phyloP scores from a whole-genome alignment of 345 rosid genomes.

The Citrus unshiu region DNA sequence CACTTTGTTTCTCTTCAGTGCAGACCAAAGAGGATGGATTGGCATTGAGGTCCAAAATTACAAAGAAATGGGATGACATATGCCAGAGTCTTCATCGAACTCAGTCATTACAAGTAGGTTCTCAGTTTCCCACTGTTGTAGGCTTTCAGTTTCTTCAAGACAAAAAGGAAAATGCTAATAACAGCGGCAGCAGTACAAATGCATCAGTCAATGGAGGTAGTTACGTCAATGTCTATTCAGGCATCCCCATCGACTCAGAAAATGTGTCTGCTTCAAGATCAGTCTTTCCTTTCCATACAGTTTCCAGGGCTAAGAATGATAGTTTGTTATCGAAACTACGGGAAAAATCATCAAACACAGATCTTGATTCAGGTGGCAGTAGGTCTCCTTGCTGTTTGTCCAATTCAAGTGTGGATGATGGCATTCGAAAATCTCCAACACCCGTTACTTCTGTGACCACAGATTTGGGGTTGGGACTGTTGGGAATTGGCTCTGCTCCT shows the following conservation, averaged over 20 bases:
- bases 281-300: slow-evolving; percentile 13
- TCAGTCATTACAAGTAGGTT: slow-evolving; percentile 12
- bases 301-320: slow-evolving; percentile 20
- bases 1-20: slow-evolving; percentile 47
- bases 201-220: slow-evolving; percentile 12
- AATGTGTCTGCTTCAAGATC: slow-evolving; percentile 18
- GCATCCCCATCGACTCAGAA: slow-evolving; percentile 21
- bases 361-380: slow-evolving; percentile 20
- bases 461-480: slow-evolving; percentile 50
- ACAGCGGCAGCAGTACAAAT: slow-evolving; percentile 18
- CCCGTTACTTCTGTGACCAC: slow-evolving; percentile 51
- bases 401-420: slow-evolving; percentile 38
- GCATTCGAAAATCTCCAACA: slow-evolving; percentile 38
- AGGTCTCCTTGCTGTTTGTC: slow-evolving; percentile 39
- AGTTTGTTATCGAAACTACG: slow-evolving; percentile 25
- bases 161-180: slow-evolving; percentile 22
- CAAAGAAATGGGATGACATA: slow-evolving; percentile 43
- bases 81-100: slow-evolving; percentile 38
- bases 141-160: slow-evolving; percentile 35
- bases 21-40: slow-evolving; percentile 63
- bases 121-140: slow-evolving; percentile 25
- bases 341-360: slow-evolving; percentile 35
- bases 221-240: slow-evolving; percentile 21
- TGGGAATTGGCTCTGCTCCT: slow-evolving; percentile 37
- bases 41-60: slow-evolving; percentile 26